Percentiles rank a stretch among this genome's conserved stretches.
phyloP scores from a whole-genome alignment of 2,329 filamentous ascomycete genomes.

The Aspergillus phoenicis region DNA sequence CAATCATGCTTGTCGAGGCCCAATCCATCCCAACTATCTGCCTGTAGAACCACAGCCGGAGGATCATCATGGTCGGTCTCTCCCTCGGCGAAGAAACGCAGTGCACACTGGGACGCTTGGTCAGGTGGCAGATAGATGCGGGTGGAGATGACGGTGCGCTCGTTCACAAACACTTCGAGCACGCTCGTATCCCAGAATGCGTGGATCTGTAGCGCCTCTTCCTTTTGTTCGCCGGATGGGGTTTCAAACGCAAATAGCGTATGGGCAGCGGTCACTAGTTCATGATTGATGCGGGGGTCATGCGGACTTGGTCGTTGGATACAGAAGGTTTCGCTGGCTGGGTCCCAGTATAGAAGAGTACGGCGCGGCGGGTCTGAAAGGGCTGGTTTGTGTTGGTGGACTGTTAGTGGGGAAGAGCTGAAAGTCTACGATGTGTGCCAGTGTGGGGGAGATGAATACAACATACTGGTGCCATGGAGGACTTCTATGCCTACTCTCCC shows the following conservation, averaged over 20 bases:
- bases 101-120: conserved; percentile 11
- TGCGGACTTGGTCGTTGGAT: conserved; percentile 39
- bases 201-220: conserved; percentile 45
- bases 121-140: conserved; percentile 34
- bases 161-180: conserved; percentile 52
- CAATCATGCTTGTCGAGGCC: background rate
- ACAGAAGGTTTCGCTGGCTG: conserved; percentile 43
- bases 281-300: conserved; percentile 41
- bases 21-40: conserved; percentile 31
- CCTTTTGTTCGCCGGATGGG: conserved; percentile 19
- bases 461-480: conserved; percentile 25
- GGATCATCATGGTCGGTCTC: background rate
- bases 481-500: conserved; percentile 34
- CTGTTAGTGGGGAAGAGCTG: background rate
- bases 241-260: conserved; percentile 48
- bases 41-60: conserved; percentile 20
- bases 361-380: conserved; percentile 27
- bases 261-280: conserved; percentile 44
- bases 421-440: conserved; percentile 6
- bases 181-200: conserved; percentile 48
- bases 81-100: conserved; percentile 29
- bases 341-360: conserved; percentile 47
- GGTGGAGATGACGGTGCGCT: conserved; percentile 46
- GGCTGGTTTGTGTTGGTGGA: background rate
- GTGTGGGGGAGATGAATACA: background rate